A percentile compares a stretch with the other conserved stretches of the same genome.
Conservation (phyloP, 2,329 filamentous ascomycete genomes). For the Chalara sp. region DNA sequence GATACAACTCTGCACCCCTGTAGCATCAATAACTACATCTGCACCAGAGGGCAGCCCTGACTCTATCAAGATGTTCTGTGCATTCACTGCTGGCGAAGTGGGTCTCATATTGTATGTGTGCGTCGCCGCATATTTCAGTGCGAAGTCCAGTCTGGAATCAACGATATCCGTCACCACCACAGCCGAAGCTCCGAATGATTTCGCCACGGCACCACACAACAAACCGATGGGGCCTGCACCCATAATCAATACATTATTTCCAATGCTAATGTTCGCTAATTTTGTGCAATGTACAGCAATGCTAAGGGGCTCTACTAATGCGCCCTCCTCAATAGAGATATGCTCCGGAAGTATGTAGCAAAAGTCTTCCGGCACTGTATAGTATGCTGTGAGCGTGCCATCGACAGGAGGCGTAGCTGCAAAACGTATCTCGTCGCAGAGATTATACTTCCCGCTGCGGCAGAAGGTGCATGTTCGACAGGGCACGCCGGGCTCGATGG, state of each 20-base stretch:
- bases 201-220: conserved; percentile 37
- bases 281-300: conserved; percentile 40
- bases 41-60: conserved; percentile 37
- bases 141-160: conserved; percentile 34
- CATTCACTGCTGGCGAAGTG: conserved; percentile 28
- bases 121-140: conserved; percentile 37
- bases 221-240: conserved; percentile 44
- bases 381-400: conserved; percentile 32
- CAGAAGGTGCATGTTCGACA: conserved; percentile 34
- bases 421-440: conserved; percentile 33
- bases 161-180: conserved; percentile 41
- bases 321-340: conserved; percentile 24
- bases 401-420: conserved; percentile 33
- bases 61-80: conserved; percentile 30
- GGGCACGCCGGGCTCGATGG: conserved; percentile 41
- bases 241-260: conserved; percentile 39
- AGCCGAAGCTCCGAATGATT: conserved; percentile 36
- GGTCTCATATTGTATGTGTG: conserved; percentile 33
- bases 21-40: conserved; percentile 43
- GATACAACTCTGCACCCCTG: conserved; percentile 39
- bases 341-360: conserved; percentile 30
- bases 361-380: conserved; percentile 31
- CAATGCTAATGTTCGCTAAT: conserved; percentile 30
- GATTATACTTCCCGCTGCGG: conserved; percentile 33
- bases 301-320: conserved; percentile 39